Base-by-base conservation (phyloP, 345 rosid species). In the Chamaenerion angustifolium region DNA sequence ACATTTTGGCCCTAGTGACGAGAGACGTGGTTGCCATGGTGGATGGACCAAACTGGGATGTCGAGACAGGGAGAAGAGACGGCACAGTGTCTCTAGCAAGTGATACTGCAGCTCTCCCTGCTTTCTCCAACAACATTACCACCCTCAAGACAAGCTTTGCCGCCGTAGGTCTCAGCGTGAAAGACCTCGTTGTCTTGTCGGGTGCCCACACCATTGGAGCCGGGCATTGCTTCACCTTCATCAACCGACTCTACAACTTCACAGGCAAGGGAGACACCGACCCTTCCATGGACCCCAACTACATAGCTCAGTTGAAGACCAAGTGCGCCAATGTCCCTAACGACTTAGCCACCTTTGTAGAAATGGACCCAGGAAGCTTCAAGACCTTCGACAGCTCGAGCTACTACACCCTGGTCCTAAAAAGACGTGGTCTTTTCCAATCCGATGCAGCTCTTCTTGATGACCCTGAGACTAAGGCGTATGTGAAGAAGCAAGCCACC, bases 311-410 rank as follows among this genome's bases (percentile, higher is more conserved):
- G 16, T 65, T 82, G 44, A 68, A 60, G 57, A 10, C 1, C 12
- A 77, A 51, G 57, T 79, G 87, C 71, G 63, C 62, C 55, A 31
- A 31, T 31, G 37, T 31, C 37, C 79, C 58, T 0, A 59, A 58
- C 1, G 89, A 81, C 52, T 50, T 25, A 5, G 73, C 54, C 2
- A 71, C 88, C 11, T 44, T 76, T 3, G 74, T 75, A 0, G 84
- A 81, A 50, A 81, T 85, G 89, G 87, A 82, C 58, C 95, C 90
- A 0, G 87, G 87, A 16, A 82, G 90, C 53, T 61, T 52, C 51
- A 69, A 37, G 69, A 71, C 69, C 27, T 82, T 85, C 15, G 95
- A 85, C 44, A 45, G 37, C 37, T 31, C 17, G 5, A 48, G 56
- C 42, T 84, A 84, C 61, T 81, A 17, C 64, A 64, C 49, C 3